These are phyloP conservation scores for Pythium folliculosum DNA, from an alignment of 352 stramenopile genomes.

Conservation along the genomic window DNA sequence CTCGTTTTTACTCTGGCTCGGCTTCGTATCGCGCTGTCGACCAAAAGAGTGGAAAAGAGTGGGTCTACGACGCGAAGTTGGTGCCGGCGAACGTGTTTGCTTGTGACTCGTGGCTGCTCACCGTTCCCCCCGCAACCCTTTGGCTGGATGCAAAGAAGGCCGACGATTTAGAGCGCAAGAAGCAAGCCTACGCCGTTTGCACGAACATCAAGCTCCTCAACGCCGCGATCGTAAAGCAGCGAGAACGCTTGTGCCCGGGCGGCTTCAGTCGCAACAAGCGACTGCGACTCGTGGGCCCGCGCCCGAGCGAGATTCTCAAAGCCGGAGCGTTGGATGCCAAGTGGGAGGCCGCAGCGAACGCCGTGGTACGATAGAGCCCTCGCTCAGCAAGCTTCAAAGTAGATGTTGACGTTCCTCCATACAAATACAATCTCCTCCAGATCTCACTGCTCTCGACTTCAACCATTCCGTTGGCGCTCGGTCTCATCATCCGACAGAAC, in stretches of 20 bases:
- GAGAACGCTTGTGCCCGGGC: slow-evolving; percentile 48
- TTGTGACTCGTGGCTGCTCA: slow-evolving; percentile 78
- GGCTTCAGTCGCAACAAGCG: slow-evolving; percentile 74
- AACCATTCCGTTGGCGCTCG: neutral
- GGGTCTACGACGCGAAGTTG: slow-evolving; percentile 65
- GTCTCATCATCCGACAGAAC: neutral
- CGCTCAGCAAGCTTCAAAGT: neutral
- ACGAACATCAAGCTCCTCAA: slow-evolving; percentile 80
- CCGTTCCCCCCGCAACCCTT: slow-evolving; percentile 50
- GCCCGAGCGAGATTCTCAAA: slow-evolving; percentile 39
- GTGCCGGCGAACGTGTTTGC: slow-evolving; percentile 74
- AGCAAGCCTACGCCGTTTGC: slow-evolving; percentile 75
- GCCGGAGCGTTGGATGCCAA: slow-evolving; percentile 44
- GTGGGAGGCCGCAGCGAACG: slow-evolving; percentile 42
- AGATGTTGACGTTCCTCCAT: neutral
- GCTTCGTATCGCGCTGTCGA: slow-evolving; percentile 48
- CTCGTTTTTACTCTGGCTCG: slow-evolving; percentile 48
- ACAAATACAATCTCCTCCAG: slow-evolving; percentile 8
- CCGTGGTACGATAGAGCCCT: slow-evolving; percentile 10
- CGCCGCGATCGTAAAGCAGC: slow-evolving; percentile 64
- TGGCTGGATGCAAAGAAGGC: slow-evolving; percentile 63
- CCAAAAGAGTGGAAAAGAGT: slow-evolving; percentile 42
- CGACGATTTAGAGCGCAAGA: slow-evolving; percentile 46
- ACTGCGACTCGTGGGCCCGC: slow-evolving; percentile 54
- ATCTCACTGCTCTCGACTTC: too few relatives aligned